These are phyloP conservation scores for Diaporthe humulicola DNA, from an alignment of 2,329 filamentous ascomycete genomes.

Conservation along the genomic window DNA sequence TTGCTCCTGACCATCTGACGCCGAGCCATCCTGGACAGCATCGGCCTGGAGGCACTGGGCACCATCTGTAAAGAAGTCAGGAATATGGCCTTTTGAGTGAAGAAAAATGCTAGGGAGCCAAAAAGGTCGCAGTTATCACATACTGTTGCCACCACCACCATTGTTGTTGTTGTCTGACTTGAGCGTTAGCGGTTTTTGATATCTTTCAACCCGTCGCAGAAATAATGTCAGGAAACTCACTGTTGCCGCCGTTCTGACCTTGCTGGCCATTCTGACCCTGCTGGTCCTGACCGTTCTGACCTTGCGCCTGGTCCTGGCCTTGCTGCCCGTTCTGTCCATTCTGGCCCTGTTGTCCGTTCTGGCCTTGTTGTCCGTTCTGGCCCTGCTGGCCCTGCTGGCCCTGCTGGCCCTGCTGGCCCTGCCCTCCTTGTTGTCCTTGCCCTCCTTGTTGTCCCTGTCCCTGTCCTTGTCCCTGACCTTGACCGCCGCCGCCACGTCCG, in stretches of 20 bases:
- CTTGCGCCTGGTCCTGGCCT: constrained; percentile 41
- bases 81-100: not conserved
- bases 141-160: constrained; percentile 12
- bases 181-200: constrained; percentile 2
- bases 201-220: not conserved
- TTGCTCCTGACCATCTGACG: constrained; percentile 58
- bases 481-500: not conserved
- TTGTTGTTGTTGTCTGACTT: constrained; percentile 14
- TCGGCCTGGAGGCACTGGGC: constrained; percentile 50
- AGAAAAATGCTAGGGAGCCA: not conserved
- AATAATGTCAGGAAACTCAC: not conserved
- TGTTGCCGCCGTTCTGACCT: not conserved
- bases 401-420: not conserved
- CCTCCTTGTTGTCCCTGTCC: constrained; percentile 14
- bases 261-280: constrained; percentile 44
- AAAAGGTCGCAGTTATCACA: not conserved
- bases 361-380: not conserved
- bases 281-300: not conserved
- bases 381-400: not conserved
- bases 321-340: constrained; percentile 42
- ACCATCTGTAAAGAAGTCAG: constrained; percentile 51
- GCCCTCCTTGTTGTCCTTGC: not conserved
- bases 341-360: not conserved
- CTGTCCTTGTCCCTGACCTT: not conserved
- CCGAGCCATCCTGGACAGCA: constrained; percentile 46